These are phyloP conservation scores for Fusarium palustre DNA, from an alignment of 2,329 filamentous ascomycete species.

Conservation along the genomic window DNA sequence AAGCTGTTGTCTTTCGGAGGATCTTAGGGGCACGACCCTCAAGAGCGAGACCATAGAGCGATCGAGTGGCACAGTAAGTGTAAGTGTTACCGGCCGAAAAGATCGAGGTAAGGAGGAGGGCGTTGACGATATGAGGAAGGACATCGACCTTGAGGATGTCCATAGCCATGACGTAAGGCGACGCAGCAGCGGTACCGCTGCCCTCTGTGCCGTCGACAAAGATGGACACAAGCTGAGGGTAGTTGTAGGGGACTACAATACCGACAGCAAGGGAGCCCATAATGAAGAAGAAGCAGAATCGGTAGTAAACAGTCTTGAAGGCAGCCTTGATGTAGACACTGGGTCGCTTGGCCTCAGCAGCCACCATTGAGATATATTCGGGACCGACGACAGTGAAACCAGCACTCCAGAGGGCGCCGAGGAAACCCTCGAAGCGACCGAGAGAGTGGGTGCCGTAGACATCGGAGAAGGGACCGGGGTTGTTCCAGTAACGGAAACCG, in stretches of 20 bases:
- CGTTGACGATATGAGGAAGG: conserved; percentile 70
- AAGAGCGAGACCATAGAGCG: conserved; percentile 63
- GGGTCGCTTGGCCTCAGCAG: conserved; percentile 75
- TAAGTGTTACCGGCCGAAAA: conserved; percentile 64
- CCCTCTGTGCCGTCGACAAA: conserved; percentile 53
- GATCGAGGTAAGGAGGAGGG: conserved; percentile 58
- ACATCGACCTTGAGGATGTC: conserved; percentile 63
- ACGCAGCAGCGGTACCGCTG: conserved; percentile 63
- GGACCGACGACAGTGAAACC: conserved; percentile 74
- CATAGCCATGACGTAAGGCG: conserved; percentile 74
- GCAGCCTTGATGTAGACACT: conserved; percentile 73
- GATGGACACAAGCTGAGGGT: conserved; percentile 66
- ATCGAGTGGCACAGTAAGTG: conserved; percentile 63
- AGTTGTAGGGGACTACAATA: conserved; percentile 74
- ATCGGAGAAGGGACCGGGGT: conserved; percentile 59
- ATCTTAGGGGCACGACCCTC: conserved; percentile 63
- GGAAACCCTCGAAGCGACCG: conserved; percentile 77
- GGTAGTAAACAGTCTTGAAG: conserved; percentile 79
- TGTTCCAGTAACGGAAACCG: conserved; percentile 76
- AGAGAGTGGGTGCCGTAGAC: conserved; percentile 67
- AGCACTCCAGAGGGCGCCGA: conserved; percentile 74
- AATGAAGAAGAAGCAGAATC: conserved; percentile 78
- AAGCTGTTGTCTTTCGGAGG: conserved; percentile 68
- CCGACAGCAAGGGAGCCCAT: conserved; percentile 74
- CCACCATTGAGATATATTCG: conserved; percentile 76